Conservation (phyloP, 1,139 yeast genomes). For the Scheffersomyces titani region DNA sequence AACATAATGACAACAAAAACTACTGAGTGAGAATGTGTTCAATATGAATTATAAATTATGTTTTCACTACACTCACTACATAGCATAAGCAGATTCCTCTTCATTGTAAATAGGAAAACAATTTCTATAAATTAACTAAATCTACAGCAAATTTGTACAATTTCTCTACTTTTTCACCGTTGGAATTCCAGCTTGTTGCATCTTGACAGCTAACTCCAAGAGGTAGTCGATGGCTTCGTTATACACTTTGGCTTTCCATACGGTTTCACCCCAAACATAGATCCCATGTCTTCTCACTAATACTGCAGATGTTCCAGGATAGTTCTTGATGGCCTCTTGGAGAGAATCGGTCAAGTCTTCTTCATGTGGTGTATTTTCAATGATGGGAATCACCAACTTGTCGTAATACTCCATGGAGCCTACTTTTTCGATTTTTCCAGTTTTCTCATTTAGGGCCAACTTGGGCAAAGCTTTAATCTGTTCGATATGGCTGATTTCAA, state of each 20-base stretch:
- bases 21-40: background rate
- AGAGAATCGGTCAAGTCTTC: slow-evolving; percentile 77
- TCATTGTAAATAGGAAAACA: background rate
- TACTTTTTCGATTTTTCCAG: slow-evolving; percentile 54
- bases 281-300: slow-evolving; percentile 92
- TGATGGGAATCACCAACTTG: slow-evolving; percentile 80
- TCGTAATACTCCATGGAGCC: slow-evolving; percentile 76
- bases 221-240: slow-evolving; percentile 93
- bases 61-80: background rate
- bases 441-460: slow-evolving; percentile 27
- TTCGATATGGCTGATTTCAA: slow-evolving; percentile 78
- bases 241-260: slow-evolving; percentile 90
- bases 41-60: background rate
- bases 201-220: slow-evolving; percentile 79
- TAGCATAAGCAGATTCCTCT: background rate
- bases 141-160: background rate
- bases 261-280: slow-evolving; percentile 92
- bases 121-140: background rate
- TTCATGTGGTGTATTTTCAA: slow-evolving; percentile 87
- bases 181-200: slow-evolving; percentile 64
- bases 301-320: slow-evolving; percentile 83
- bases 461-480: slow-evolving; percentile 90
- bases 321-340: slow-evolving; percentile 59
- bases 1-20: background rate
- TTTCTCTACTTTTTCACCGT: slow-evolving; percentile 21